Conservation (phyloP, 2,329 filamentous ascomycete genomes). For the Nigrospora osmanthi region DNA sequence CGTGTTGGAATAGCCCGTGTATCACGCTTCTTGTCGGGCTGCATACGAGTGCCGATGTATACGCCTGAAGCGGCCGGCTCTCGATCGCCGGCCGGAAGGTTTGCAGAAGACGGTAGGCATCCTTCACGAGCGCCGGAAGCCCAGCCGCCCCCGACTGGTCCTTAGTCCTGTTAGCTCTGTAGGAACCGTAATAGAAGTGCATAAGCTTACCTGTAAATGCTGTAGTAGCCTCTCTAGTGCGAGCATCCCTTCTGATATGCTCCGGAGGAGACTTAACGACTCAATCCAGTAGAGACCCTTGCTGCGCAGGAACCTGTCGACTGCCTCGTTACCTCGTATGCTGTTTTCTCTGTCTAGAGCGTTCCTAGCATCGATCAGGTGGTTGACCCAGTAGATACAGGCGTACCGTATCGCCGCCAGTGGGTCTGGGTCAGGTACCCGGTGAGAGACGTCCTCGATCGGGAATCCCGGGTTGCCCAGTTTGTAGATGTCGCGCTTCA, state of each 20-base stretch:
- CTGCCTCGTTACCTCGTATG: conserved; percentile 10
- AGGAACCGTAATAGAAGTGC: too few relatives aligned
- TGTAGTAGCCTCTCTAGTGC: conserved; percentile 11
- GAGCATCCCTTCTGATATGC: conserved; percentile 10
- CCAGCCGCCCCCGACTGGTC: not conserved
- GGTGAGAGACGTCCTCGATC: conserved; percentile 10
- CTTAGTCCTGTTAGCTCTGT: too few relatives aligned
- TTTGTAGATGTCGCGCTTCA: conserved; percentile 27
- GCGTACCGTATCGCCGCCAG: conserved; percentile 19
- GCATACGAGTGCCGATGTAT: conserved; percentile 23
- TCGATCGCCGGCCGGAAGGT: conserved; percentile 16
- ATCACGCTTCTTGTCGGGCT: conserved; percentile 15
- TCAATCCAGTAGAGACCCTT: not conserved
- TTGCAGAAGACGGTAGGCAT: conserved; percentile 21
- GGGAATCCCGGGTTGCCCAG: conserved; percentile 12
- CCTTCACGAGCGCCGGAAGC: conserved; percentile 10
- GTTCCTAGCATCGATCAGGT: conserved; percentile 12
- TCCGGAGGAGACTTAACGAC: not conserved
- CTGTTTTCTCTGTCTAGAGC: not conserved
- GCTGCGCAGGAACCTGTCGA: not conserved
- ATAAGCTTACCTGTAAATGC: conserved; percentile 2
- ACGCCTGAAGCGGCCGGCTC: conserved; percentile 21
- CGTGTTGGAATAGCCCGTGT: conserved; percentile 6
- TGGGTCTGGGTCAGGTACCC: conserved; percentile 13
- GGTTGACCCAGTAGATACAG: conserved; percentile 25